Percentiles rank a stretch among this genome's conserved stretches.
phyloP scores from a whole-genome alignment of 2,329 filamentous ascomycete genomes.

The Colletotrichum orbiculare region DNA sequence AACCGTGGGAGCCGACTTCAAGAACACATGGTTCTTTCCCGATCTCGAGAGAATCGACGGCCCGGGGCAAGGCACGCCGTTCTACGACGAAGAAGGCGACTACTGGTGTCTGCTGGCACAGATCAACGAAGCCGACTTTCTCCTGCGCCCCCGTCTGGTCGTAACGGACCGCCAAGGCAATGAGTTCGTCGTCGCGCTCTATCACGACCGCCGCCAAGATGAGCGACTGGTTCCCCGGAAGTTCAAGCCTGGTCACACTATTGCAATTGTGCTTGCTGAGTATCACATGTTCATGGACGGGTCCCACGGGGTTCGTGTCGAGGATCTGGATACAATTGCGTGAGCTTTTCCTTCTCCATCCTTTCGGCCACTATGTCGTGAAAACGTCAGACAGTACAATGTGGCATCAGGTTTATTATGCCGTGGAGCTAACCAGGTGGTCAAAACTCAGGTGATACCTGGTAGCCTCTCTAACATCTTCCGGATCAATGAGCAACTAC shows the following conservation, averaged over 20 bases:
- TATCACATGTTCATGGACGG: slow-evolving; percentile 1
- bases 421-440: not conserved
- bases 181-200: slow-evolving; percentile 1
- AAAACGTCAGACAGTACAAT: no score
- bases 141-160: not conserved
- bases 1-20: not conserved
- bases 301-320: not conserved
- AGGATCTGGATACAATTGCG: not conserved
- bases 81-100: slow-evolving; percentile 4
- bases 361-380: not conserved
- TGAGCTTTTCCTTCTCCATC: not conserved
- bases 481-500: not conserved
- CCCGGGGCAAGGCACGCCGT: not conserved
- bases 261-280: not conserved
- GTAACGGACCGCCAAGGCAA: not conserved
- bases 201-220: not conserved
- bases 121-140: not conserved
- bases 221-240: not conserved
- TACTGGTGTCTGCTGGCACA: slow-evolving; percentile 5
- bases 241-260: slow-evolving; percentile 1
- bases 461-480: not conserved
- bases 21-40: slow-evolving; percentile 7
- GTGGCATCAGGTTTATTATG: no score
- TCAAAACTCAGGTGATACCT: not conserved
- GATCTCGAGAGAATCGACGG: not conserved